Evolutionary conservation across 1,284 basidiomycete species (phyloP).

Genomic region (Ceratobasidium papillatum): DNA sequence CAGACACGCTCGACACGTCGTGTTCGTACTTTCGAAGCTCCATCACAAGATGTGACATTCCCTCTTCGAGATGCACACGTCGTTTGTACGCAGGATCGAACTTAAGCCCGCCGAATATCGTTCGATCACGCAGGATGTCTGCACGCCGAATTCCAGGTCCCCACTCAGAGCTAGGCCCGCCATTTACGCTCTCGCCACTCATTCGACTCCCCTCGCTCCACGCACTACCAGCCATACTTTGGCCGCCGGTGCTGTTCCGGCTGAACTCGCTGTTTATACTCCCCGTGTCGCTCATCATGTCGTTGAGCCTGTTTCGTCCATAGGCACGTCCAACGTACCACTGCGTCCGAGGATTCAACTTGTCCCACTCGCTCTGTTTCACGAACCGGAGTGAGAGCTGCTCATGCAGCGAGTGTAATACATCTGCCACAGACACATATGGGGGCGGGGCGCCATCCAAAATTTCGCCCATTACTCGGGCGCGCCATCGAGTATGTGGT

Average conservation of each 20-base stretch:
- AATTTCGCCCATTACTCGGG: slow-evolving; percentile 6
- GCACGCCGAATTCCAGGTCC: slow-evolving; percentile 23
- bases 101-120: slow-evolving; percentile 12
- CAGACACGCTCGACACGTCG: background rate
- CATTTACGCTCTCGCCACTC: slow-evolving; percentile 29
- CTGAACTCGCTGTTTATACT: slow-evolving; percentile 24
- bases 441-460: background rate
- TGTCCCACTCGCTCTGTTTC: slow-evolving; percentile 34
- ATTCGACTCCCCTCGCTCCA: slow-evolving; percentile 36
- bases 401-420: slow-evolving; percentile 19
- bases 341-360: slow-evolving; percentile 1
- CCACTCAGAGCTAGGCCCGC: slow-evolving; percentile 23
- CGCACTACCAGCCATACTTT: slow-evolving; percentile 18
- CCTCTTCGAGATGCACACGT: slow-evolving; percentile 4
- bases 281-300: slow-evolving; percentile 14
- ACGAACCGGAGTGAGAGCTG: slow-evolving; percentile 31
- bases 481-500: slow-evolving; percentile 35
- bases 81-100: slow-evolving; percentile 29
- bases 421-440: slow-evolving; percentile 34
- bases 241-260: background rate
- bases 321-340: slow-evolving; percentile 26
- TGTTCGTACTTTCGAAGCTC: slow-evolving; percentile 12
- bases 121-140: slow-evolving; percentile 31
- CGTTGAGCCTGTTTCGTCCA: slow-evolving; percentile 5
- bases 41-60: slow-evolving; percentile 29